Base-by-base conservation (phyloP, 768 basidiomycete genomes). In the Chalciporus chontae region DNA sequence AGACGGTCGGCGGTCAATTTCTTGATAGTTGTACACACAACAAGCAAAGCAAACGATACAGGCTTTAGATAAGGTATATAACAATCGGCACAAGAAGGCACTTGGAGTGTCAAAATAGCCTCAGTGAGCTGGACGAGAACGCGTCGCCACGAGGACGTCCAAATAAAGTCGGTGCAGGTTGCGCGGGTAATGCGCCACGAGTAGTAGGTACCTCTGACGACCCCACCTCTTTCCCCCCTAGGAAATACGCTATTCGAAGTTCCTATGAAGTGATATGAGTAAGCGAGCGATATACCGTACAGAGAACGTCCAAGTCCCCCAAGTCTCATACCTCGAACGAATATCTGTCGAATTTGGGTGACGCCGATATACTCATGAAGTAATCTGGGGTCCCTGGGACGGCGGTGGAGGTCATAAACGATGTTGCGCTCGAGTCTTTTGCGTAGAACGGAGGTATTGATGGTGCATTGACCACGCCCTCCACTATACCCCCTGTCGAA, bases 201-300 rank as follows among this genome's bases (percentile, higher is more conserved):
- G 57, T n/a, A n/a, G n/a, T 51, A 24, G 64, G 58, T 51, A 67
- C 65, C 53, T 69, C 65, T 1, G 65, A 62, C 3, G 79, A 80
- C 4, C 69, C 72, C 43, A 78, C 68, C 52, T 78, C 76, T 34
- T 74, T 73, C 0, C 73, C 69, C 36, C 68, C 65, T n/a, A 68
- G 61, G 29, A 71, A 51, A 48, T 54, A 75, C 0, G 78, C 77
- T 40, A 80, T 55, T 40, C 78, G 78, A 36, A 80, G 72, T 65
- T 81, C 80, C 80, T 81, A 52, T 17, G 45, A 45, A 38, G 18
- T 43, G 21, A 43, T 21, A 31, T 15, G 43, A 32, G 34, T 19
- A 18, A 11, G 40, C 24, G 23, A 40, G 44, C 19, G 13, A 21
- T 36, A 14, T 21, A 11, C 24, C 19, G 8, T 15, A 13, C 6